Conservation (phyloP, 495 filamentous ascomycete genomes). For the Podospora tetraspora region DNA sequence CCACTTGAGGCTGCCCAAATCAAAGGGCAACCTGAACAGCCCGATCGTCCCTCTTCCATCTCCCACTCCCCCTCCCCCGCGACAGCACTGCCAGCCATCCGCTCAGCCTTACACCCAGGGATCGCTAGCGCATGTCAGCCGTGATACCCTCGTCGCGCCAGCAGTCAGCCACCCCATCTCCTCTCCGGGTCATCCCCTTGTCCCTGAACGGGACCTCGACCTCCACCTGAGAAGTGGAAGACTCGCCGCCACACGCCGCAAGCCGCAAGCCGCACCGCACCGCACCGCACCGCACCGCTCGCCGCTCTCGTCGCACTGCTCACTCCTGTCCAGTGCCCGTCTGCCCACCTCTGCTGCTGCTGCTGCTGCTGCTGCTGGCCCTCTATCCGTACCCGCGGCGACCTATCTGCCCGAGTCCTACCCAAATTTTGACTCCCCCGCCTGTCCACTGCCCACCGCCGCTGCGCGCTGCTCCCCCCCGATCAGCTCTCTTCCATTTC, state of each 20-base stretch:
- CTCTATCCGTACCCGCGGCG: neutral
- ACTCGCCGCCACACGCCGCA: neutral
- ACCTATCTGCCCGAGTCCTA: slow-evolving; percentile 1
- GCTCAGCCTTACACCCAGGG: slow-evolving; percentile 27
- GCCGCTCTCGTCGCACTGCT: neutral
- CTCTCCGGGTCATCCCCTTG: neutral
- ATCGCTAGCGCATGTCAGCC: slow-evolving; percentile 24
- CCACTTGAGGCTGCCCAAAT: neutral
- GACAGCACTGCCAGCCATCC: slow-evolving; percentile 11
- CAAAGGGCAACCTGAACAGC: neutral
- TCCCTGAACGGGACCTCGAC: neutral
- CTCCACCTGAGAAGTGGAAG: neutral
- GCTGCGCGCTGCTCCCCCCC: neutral
- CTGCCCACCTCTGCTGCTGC: no score
- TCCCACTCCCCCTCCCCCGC: neutral
- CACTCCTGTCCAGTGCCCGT: neutral
- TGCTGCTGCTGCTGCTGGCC: neutral
- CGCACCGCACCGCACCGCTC: neutral
- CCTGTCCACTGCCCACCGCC: neutral
- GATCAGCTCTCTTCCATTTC: slow-evolving; percentile 21
- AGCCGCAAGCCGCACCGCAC: neutral
- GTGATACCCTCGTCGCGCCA: neutral
- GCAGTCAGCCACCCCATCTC: neutral
- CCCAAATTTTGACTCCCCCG: neutral
- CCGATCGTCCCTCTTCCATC: neutral